These are phyloP conservation scores for Yamadazyma buinensis DNA, from an alignment of 1,139 yeast species.

Conservation along the genomic window DNA sequence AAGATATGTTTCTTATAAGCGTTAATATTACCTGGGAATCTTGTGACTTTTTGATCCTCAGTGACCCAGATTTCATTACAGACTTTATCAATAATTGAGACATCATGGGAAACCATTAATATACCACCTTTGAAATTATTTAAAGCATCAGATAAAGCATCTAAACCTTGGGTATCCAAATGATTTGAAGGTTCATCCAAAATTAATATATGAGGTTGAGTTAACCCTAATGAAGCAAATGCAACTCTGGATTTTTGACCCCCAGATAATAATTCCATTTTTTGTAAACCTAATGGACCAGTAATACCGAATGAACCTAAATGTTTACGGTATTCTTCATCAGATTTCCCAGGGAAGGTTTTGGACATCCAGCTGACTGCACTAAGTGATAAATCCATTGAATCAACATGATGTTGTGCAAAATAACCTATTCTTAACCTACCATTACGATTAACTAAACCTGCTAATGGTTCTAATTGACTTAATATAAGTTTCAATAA, in stretches of 20 bases:
- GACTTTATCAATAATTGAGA: conserved; percentile 78
- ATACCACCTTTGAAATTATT: conserved; percentile 90
- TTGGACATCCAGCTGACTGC: conserved; percentile 95
- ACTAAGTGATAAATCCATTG: conserved; percentile 85
- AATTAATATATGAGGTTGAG: conserved; percentile 87
- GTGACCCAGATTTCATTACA: conserved; percentile 96
- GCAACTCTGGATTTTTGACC: conserved; percentile 99
- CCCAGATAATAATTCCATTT: conserved; percentile 87
- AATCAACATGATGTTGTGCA: conserved; percentile 99
- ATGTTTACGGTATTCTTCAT: conserved; percentile 95
- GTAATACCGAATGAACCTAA: conserved; percentile 96
- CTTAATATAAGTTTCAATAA: conserved; percentile 83
- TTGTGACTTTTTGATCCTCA: conserved; percentile 75
- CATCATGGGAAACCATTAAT: conserved; percentile 97
- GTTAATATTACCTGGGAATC: conserved; percentile 79
- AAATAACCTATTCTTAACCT: conserved; percentile 92
- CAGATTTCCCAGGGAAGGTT: conserved; percentile 88
- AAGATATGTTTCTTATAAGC: conserved; percentile 89
- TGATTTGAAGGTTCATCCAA: conserved; percentile 99
- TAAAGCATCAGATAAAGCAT: conserved; percentile 88
- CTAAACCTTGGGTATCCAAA: conserved; percentile 96
- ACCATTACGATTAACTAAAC: conserved; percentile 75
- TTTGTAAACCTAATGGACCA: conserved; percentile 88
- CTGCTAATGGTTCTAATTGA: conserved; percentile 64
- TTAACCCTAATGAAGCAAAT: conserved; percentile 88